A percentile compares a stretch with the other conserved stretches of the same genome.
Conservation (phyloP, 352 stramenopile species). For the Phytophthora brassicae region DNA sequence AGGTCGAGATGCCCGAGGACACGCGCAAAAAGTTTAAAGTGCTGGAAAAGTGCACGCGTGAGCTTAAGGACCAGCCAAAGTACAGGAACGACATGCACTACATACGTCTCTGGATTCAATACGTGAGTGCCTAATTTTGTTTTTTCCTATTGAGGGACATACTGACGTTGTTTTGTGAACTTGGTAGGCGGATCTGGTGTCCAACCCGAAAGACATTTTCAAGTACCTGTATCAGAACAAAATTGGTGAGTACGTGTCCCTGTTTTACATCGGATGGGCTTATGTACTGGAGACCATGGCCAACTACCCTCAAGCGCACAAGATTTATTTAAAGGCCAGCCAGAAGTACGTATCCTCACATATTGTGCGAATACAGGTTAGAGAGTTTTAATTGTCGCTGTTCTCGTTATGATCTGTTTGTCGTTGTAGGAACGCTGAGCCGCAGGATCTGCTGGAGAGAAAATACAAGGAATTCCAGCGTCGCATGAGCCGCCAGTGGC, state of each 20-base stretch:
- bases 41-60: slow-evolving; percentile 75
- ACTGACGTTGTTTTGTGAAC: slow-evolving; percentile 7
- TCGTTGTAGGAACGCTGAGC: slow-evolving; percentile 59
- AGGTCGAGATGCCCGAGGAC: slow-evolving; percentile 82
- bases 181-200: slow-evolving; percentile 75
- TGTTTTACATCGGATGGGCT: slow-evolving; percentile 89
- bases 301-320: slow-evolving; percentile 84
- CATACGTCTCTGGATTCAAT: slow-evolving; percentile 87
- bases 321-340: slow-evolving; percentile 84
- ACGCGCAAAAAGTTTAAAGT: slow-evolving; percentile 76
- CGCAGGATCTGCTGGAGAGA: slow-evolving; percentile 60
- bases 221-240: slow-evolving; percentile 89
- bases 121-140: slow-evolving; percentile 46
- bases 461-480: slow-evolving; percentile 87
- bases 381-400: not conserved
- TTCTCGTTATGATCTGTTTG: no score
- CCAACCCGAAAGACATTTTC: slow-evolving; percentile 88
- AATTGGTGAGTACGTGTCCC: slow-evolving; percentile 73
- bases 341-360: slow-evolving; percentile 64
- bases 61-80: slow-evolving; percentile 53
- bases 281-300: slow-evolving; percentile 79
- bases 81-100: slow-evolving; percentile 86
- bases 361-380: not conserved
- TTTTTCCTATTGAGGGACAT: not conserved
- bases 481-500: slow-evolving; percentile 82